These are phyloP conservation scores for Geotrichum klebahnii DNA, from an alignment of 1,139 yeast species.

Conservation along the genomic window DNA sequence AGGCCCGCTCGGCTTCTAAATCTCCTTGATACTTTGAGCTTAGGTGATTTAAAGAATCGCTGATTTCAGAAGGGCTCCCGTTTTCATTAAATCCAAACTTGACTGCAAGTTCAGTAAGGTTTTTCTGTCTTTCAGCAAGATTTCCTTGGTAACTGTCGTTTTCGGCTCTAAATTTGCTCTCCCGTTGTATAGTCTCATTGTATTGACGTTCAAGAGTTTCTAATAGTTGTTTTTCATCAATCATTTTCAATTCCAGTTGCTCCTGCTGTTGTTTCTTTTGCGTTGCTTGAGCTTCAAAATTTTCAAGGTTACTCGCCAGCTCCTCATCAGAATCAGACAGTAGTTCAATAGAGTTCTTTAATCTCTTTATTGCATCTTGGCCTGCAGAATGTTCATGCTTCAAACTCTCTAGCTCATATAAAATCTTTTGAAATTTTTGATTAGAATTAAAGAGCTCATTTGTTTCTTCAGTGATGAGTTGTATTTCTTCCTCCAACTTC, in stretches of 20 bases:
- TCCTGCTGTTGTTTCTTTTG: constrained; percentile 34
- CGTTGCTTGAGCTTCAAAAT: constrained; percentile 46
- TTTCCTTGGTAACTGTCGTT: constrained; percentile 42
- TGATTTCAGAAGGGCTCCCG: neutral
- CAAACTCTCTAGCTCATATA: constrained; percentile 61
- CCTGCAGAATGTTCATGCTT: constrained; percentile 47
- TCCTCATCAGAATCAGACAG: constrained; percentile 51
- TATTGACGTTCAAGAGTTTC: constrained; percentile 31
- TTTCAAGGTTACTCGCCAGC: constrained; percentile 48
- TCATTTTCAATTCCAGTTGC: constrained; percentile 35
- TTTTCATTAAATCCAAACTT: constrained; percentile 4
- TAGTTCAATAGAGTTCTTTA: constrained; percentile 44
- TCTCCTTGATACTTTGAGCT: constrained; percentile 2
- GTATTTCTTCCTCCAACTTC: constrained; percentile 49
- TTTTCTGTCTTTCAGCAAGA: constrained; percentile 28
- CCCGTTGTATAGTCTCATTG: constrained; percentile 46
- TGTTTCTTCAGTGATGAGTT: constrained; percentile 53
- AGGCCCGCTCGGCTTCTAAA: constrained; percentile 14
- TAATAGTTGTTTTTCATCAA: constrained; percentile 17
- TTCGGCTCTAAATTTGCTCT: constrained; percentile 57
- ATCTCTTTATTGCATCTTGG: constrained; percentile 51
- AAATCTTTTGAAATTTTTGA: constrained; percentile 72
- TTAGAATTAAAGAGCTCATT: constrained; percentile 67
- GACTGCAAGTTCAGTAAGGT: constrained; percentile 4
- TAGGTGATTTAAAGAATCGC: constrained; percentile 4